These are phyloP conservation scores for Ceratocystis smalleyi DNA, from an alignment of 2,329 filamentous ascomycete species.

Conservation along the genomic window DNA sequence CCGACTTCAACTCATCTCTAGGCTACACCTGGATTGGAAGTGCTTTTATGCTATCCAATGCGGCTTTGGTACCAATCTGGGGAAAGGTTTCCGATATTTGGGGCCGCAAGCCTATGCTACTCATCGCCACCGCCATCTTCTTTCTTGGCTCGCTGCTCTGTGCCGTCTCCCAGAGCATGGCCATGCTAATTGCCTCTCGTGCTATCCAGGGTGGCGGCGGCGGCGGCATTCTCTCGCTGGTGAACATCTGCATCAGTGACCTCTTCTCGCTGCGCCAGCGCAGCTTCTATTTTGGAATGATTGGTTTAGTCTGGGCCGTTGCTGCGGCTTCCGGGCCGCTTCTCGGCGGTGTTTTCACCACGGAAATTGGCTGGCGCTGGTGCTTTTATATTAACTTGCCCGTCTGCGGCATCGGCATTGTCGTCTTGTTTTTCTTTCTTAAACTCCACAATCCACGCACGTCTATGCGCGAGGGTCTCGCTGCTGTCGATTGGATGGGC, in stretches of 20 bases:
- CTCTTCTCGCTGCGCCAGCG: slow-evolving; percentile 37
- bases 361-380: slow-evolving; percentile 51
- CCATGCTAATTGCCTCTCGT: slow-evolving; percentile 38
- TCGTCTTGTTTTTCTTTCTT: slow-evolving; percentile 43
- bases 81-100: slow-evolving; percentile 46
- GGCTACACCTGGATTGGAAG: slow-evolving; percentile 68
- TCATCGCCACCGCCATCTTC: slow-evolving; percentile 37
- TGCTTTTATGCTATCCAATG: slow-evolving; percentile 56
- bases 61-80: slow-evolving; percentile 53
- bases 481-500: slow-evolving; percentile 45
- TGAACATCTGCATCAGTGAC: slow-evolving; percentile 44
- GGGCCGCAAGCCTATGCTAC: slow-evolving; percentile 40
- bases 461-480: slow-evolving; percentile 43
- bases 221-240: slow-evolving; percentile 42
- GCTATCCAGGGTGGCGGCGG: slow-evolving; percentile 43
- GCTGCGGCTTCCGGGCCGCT: slow-evolving; percentile 51
- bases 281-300: slow-evolving; percentile 37
- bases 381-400: slow-evolving; percentile 52
- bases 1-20: slow-evolving; percentile 46
- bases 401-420: slow-evolving; percentile 31
- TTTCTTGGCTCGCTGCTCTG: slow-evolving; percentile 40
- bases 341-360: slow-evolving; percentile 52
- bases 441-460: slow-evolving; percentile 55
- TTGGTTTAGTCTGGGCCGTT: slow-evolving; percentile 47
- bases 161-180: slow-evolving; percentile 34